Conservation (phyloP, 1,139 yeast genomes). For the Sugiyamaella neomexicana region DNA sequence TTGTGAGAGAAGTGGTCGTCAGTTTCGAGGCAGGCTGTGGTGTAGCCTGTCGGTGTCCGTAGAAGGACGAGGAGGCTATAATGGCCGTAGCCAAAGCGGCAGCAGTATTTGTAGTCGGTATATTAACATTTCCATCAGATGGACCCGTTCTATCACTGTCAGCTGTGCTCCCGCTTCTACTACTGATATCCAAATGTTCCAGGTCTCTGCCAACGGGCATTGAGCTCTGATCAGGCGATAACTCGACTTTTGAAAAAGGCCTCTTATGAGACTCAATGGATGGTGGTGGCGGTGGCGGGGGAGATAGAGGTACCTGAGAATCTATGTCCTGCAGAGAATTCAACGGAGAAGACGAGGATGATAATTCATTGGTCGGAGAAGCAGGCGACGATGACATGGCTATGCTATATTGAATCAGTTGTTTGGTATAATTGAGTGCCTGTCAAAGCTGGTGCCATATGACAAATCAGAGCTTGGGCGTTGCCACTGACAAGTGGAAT, state of each 20-base stretch:
- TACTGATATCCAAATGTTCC: slow-evolving; percentile 7
- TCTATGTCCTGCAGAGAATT: slow-evolving; percentile 8
- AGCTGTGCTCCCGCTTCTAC: not conserved
- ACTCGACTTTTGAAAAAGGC: slow-evolving; percentile 20
- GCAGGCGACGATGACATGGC: slow-evolving; percentile 11
- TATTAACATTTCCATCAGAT: not conserved
- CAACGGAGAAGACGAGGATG: slow-evolving; percentile 17
- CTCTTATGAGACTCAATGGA: slow-evolving; percentile 15
- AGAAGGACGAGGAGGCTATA: slow-evolving; percentile 1
- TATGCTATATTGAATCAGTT: not conserved
- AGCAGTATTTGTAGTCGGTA: slow-evolving; percentile 1
- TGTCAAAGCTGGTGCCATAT: not conserved
- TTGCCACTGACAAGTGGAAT: too few relatives aligned
- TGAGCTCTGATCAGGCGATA: slow-evolving; percentile 16
- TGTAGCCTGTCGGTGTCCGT: not conserved
- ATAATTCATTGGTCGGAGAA: slow-evolving; percentile 3
- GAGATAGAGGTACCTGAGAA: slow-evolving; percentile 3
- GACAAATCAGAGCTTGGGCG: not conserved
- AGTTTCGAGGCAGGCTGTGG: not conserved
- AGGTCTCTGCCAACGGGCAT: slow-evolving; percentile 8
- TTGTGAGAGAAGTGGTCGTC: too few relatives aligned
- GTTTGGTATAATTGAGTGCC: not conserved
- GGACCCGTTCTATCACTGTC: too few relatives aligned
- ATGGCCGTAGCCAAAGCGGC: slow-evolving; percentile 2
- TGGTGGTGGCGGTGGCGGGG: not conserved